A percentile compares a stretch with the other conserved stretches of the same genome.
These are phyloP conservation scores for Boletus vinaceobasis DNA, from an alignment of 768 basidiomycete species.

Conservation along the genomic window DNA sequence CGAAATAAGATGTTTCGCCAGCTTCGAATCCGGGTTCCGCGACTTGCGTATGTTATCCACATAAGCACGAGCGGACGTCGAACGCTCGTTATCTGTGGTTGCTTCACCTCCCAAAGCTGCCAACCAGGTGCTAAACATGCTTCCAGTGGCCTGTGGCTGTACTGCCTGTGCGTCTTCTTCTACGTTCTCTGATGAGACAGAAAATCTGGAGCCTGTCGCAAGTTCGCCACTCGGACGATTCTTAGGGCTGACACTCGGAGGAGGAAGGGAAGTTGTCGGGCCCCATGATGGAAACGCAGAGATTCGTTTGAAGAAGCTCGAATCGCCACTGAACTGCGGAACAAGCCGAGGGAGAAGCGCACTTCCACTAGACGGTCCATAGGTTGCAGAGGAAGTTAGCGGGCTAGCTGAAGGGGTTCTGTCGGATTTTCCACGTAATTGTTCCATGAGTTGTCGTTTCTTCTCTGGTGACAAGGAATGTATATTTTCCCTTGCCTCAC, in stretches of 20 bases:
- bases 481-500: constrained; percentile 63
- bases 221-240: constrained; percentile 40
- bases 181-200: constrained; percentile 27
- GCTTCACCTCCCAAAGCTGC: constrained; percentile 56
- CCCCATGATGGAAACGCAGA: constrained; percentile 64
- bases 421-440: constrained; percentile 40
- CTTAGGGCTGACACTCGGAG: constrained; percentile 27
- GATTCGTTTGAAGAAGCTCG: constrained; percentile 62
- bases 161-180: constrained; percentile 35
- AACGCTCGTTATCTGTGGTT: constrained; percentile 34
- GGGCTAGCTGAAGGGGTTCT: constrained; percentile 29
- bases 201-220: constrained; percentile 21
- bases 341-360: constrained; percentile 62
- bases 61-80: constrained; percentile 57
- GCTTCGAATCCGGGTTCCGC: constrained; percentile 53
- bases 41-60: constrained; percentile 55
- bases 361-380: constrained; percentile 55
- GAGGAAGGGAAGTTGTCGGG: constrained; percentile 32
- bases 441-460: constrained; percentile 64
- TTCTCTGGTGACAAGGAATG: constrained; percentile 55
- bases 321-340: constrained; percentile 74
- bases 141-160: constrained; percentile 69
- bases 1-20: constrained; percentile 75
- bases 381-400: constrained; percentile 41
- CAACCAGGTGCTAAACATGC: constrained; percentile 79